These are phyloP conservation scores for Funneliformis geosporum DNA, from an alignment of 192 early-diverging fungal species.

Conservation along the genomic window DNA sequence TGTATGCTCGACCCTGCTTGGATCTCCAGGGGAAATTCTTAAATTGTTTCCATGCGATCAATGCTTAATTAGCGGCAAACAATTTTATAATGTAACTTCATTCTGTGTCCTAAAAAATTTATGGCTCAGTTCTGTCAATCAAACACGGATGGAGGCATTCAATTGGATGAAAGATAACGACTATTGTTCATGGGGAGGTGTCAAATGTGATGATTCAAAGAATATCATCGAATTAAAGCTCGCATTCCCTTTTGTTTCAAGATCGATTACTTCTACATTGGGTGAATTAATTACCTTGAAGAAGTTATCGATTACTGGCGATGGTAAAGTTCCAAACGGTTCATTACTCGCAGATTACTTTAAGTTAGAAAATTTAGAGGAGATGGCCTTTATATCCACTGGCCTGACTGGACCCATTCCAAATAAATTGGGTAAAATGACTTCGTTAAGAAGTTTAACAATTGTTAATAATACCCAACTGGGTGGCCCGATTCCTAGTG, in stretches of 20 bases:
- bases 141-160: neutral
- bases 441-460: slow-evolving; percentile 11
- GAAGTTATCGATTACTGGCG: slow-evolving; percentile 1
- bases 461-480: neutral
- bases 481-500: neutral
- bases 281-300: slow-evolving; percentile 1
- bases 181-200: slow-evolving; percentile 22
- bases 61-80: neutral
- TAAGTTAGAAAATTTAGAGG: neutral
- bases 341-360: neutral
- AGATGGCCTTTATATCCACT: neutral
- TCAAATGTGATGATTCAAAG: slow-evolving; percentile 17
- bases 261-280: neutral
- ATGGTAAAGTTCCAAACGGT: neutral
- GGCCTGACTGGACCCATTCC: neutral
- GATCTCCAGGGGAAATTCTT: neutral
- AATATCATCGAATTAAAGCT: slow-evolving; percentile 8
- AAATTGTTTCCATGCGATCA: slow-evolving; percentile 15
- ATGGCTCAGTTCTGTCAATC: neutral
- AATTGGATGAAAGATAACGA: slow-evolving; percentile 1
- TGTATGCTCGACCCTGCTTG: slow-evolving; percentile 8
- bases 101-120: slow-evolving; percentile 25
- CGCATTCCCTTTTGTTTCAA: neutral
- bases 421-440: slow-evolving; percentile 16
- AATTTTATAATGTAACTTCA: slow-evolving; percentile 2